Base-by-base conservation (phyloP, 2,329 filamentous ascomycete species). In the Stachybotrys chlorohalonatus region DNA sequence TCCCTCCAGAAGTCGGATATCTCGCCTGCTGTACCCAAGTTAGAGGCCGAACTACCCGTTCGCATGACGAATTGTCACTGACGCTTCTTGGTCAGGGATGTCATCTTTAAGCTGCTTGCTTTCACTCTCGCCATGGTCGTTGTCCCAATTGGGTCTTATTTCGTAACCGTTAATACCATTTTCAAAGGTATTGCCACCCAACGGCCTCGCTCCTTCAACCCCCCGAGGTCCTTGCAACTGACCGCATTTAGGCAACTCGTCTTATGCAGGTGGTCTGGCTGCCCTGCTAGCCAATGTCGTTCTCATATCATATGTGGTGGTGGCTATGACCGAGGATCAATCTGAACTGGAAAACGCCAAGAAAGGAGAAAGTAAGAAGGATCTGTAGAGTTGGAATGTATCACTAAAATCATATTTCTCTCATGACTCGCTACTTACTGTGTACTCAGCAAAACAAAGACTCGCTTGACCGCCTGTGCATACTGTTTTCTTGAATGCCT, bases 121-220 rank as follows among this genome's bases (percentile, higher is more conserved):
- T 97, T 96, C 73, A 95, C 92, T 0, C 76, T 92, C 46, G 92
- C 91, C 67, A 97, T 99, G 93, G 81, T 96, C 57, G 81, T 87
- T 15, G 73, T 89, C 17, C 94, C 94, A 13, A 90, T 99, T 62
- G 86, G 89, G 47, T 90, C 88, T 47, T 99, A 96, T 72, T 99
- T 95, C 69, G 65, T 88, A 49, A 88, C 89, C 0, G 79, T 95
- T 31, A 81, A 92, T 65, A 80, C 77, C 1, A 63, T 96, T 31
- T 96, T 95, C 72, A 76, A 78, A 62, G 92, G 93, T 92, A 74
- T 54, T 74, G 66, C 49, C 36, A 13, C 13, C 9, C 36, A 42
- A 9, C 36, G 13, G 13, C 36, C 24, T 24, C 24, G 36, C 13
- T 42, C 2, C 36, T 9, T 42, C 36, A 13, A 39, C 9, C 13